Evolutionary conservation across 148 eudicot genomes (phyloP), one percentile per base, ranked within the genome.

Genomic region (Rhododendron kiyosumense): DNA sequence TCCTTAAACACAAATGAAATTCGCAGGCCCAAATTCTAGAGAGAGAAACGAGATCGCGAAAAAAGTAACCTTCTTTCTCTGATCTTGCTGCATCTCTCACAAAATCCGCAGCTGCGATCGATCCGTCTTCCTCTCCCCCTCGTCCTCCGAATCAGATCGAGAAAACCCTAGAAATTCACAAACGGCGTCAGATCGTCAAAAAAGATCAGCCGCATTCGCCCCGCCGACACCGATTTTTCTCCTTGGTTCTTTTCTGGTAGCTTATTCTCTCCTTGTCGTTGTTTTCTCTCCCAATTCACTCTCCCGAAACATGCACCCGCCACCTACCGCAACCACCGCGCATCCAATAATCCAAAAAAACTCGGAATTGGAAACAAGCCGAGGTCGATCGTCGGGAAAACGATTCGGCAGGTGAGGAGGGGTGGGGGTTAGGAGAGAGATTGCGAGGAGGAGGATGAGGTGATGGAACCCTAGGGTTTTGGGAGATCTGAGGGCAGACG

Each of bases 81-180:
- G 95, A 92, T 92, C 95, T 88, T 89, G 97, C 92, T 90, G 94
- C 94, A 92, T 92, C 86, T 82, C 86, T 34, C 76, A 5, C 59
- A 3, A 71, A 75, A 49, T 75, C 46, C 24, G 34, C 81, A 10
- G 43, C 26, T 3, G 52, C 17, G 49, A 38, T 24, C 17, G 51
- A 38, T 45, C 54, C 74, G 36, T 11, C 52, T 54, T 7, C 38
- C 63, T 46, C 38, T 4, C 18, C 49, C 32, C 24, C 34, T 1
- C 22, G 7, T 4, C 11, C 76, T 73, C 26, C 79, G 0, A 43
- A 67, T 80, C 81, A 49, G 84, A 82, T 85, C 81, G 77, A 46
- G 38, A 54, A 61, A 81, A 65, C 36, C 57, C 78, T 8, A 74
- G 61, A 57, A 52, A 43, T 8, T 2, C 80, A 17, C 38, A 34